phyloP scores from a whole-genome alignment of 768 basidiomycete species.

The Tylopilus intermedius region DNA sequence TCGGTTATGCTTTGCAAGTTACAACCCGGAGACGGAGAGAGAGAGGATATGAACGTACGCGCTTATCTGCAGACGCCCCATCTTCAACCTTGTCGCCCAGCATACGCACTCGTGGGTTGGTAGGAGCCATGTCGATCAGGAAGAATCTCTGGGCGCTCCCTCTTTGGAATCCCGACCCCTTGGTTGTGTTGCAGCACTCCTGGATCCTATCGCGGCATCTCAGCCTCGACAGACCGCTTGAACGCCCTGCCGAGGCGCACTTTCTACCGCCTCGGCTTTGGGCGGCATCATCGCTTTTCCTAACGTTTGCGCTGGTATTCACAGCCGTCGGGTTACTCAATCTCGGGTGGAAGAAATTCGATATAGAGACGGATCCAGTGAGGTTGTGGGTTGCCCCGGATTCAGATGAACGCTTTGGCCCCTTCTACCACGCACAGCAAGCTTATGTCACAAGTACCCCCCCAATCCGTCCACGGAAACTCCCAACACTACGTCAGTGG shows the following conservation, averaged over 20 bases:
- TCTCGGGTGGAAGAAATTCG: conserved; percentile 86
- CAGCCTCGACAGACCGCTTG: conserved; percentile 88
- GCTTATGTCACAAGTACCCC: conserved; percentile 71
- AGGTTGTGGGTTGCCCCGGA: conserved; percentile 89
- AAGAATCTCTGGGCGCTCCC: conserved; percentile 55
- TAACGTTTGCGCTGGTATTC: conserved; percentile 73
- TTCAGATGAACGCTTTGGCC: conserved; percentile 90
- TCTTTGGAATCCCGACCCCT: conserved; percentile 64
- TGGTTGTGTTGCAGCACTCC: conserved; percentile 78
- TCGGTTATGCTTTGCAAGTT: conserved; percentile 59
- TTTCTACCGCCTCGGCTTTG: conserved; percentile 80
- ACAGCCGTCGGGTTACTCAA: conserved; percentile 71
- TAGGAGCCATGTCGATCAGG: conserved; percentile 77
- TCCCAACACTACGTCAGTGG: conserved; percentile 24
- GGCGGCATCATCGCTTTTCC: conserved; percentile 68
- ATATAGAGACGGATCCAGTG: conserved; percentile 94
- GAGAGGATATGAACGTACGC: conserved; percentile 65
- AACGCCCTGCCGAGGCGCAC: conserved; percentile 72
- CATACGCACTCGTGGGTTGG: conserved; percentile 55
- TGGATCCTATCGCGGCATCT: conserved; percentile 83
- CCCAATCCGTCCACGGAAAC: conserved; percentile 10
- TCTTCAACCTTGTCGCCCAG: conserved; percentile 56
- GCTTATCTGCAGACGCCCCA: conserved; percentile 60
- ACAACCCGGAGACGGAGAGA: conserved; percentile 60
- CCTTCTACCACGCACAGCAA: conserved; percentile 93